Conservation (phyloP, 352 stramenopile genomes). For the Pythium graminicola region DNA sequence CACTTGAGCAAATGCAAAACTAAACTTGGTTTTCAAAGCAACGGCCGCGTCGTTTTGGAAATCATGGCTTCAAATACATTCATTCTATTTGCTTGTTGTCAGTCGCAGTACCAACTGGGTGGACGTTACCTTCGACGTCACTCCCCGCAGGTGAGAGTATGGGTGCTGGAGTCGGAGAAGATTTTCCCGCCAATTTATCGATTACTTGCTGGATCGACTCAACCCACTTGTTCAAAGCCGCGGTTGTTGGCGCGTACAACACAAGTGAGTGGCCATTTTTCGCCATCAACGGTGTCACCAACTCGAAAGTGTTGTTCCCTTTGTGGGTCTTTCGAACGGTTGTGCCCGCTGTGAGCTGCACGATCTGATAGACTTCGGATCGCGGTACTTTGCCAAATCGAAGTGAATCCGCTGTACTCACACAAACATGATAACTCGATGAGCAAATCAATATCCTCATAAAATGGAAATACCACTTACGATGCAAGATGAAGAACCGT, state of each 20-base stretch:
- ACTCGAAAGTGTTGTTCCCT: conserved; percentile 73
- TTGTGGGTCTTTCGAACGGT: conserved; percentile 62
- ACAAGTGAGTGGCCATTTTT: conserved; percentile 56
- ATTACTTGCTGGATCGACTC: conserved; percentile 52
- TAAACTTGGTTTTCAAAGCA: conserved; percentile 1
- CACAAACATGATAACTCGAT: conserved; percentile 1
- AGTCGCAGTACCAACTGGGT: not conserved
- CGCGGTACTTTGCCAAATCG: conserved; percentile 64
- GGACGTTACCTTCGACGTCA: conserved; percentile 14
- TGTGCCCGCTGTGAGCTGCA: conserved; percentile 57
- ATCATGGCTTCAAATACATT: conserved; percentile 16
- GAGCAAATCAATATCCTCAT: not conserved
- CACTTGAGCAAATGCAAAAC: not conserved
- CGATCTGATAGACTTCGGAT: conserved; percentile 66
- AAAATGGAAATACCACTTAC: conserved; percentile 21
- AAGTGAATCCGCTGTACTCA: conserved; percentile 40
- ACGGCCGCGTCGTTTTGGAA: conserved; percentile 7
- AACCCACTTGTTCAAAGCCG: conserved; percentile 53
- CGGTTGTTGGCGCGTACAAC: conserved; percentile 46
- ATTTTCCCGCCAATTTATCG: conserved; percentile 24
- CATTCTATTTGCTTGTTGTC: conserved; percentile 11
- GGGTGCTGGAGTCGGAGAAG: not conserved
- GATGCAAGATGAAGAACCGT: conserved; percentile 66
- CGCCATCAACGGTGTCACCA: conserved; percentile 67
- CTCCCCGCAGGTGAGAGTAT: not conserved